Evolutionary conservation across 495 filamentous ascomycete species (phyloP), one percentile per base, ranked within the genome.

Genomic region (Coniosporium apollinis): DNA sequence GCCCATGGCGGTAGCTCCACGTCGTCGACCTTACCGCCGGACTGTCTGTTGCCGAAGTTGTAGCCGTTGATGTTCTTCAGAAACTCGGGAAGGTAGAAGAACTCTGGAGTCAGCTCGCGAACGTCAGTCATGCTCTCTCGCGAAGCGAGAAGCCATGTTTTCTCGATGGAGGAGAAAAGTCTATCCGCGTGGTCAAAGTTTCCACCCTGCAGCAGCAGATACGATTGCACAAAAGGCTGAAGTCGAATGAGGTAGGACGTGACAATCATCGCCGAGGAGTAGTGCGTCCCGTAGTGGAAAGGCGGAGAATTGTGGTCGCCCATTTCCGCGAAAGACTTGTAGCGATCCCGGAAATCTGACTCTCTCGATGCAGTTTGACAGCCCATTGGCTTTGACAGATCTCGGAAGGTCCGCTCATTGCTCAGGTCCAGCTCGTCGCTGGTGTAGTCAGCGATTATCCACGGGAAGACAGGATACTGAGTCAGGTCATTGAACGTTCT

Each of bases 221-320:
- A 96, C 1, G 91, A 93, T 47, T 93, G 80, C 34, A 94, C 85
- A 52, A 96, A 97, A 0, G 89, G 89, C 42, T 93, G 87, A 9
- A 97, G 62, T 4, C 89, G 78, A 43, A 96, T 94, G 28, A 97
- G 68, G 48, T 94, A 97, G 0, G 86, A 94, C 19, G 83, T 78
- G 17, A 97, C 89, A 34, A 94, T 96, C 89, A 94, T 97, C 14
- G 89, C 91, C 4, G 89, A 94, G 15, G 91, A 96, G 55, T 96
- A 97, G 51, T 97, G 89, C 4, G 89, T 97, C 26, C 89, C 89
- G 49, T 94, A 96, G 54, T 97, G 91, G 51, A 94, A 97, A 2
- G 91, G 77, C 11, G 77, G 78, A 7, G 69, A 60, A 22, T 69
- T 69, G 6, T 72, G 62, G 47, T 89, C 86, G 26, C 76, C 82